These are phyloP conservation scores for Gossypium australe DNA, from an alignment of 345 rosid species.

Conservation along the genomic window DNA sequence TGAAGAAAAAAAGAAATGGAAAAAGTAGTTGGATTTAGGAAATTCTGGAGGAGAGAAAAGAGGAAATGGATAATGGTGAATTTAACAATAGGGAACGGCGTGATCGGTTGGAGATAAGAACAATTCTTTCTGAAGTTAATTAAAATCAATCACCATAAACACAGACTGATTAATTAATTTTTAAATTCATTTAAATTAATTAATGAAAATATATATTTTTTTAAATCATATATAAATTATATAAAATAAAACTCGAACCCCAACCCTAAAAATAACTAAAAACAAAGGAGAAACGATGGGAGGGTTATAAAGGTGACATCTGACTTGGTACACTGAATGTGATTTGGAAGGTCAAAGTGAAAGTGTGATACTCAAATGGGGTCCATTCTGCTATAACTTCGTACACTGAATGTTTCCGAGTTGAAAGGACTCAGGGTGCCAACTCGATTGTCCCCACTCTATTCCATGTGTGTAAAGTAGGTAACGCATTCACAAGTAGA, in stretches of 20 bases:
- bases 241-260: too few relatives aligned
- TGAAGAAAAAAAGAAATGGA: neutral
- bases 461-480: neutral
- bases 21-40: neutral
- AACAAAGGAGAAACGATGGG: neutral
- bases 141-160: too few relatives aligned
- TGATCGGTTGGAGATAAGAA: slow-evolving; percentile 17
- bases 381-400: neutral
- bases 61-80: slow-evolving; percentile 2
- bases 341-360: neutral
- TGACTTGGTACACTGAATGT: neutral
- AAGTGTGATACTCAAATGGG: slow-evolving; percentile 1
- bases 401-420: slow-evolving; percentile 12
- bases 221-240: too few relatives aligned
- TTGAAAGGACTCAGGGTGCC: neutral
- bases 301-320: neutral
- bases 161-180: too few relatives aligned
- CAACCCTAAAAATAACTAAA: too few relatives aligned
- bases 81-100: neutral
- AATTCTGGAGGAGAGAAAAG: neutral
- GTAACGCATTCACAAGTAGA: neutral
- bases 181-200: too few relatives aligned
- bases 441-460: slow-evolving; percentile 1
- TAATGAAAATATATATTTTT: rapidly evolving
- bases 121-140: neutral